Conservation (phyloP, 2,329 filamentous ascomycete genomes). For the Spiromastix sp. region DNA sequence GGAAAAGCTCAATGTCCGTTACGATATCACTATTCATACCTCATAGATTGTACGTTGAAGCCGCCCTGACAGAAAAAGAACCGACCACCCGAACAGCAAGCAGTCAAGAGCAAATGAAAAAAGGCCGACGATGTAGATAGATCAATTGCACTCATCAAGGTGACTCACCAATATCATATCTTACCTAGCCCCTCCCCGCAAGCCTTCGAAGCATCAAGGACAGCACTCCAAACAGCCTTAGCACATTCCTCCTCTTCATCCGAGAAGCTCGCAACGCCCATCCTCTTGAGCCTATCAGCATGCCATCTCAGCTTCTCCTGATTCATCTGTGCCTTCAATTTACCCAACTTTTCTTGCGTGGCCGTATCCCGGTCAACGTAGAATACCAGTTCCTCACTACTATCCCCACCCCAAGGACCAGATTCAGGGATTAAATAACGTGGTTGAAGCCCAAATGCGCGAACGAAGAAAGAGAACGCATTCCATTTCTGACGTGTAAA, state of each 20-base stretch:
- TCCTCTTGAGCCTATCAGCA: constrained; percentile 6
- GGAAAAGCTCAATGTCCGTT: no score
- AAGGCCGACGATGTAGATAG: no score
- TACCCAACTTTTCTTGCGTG: constrained; percentile 1
- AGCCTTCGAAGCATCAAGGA: constrained; percentile 7
- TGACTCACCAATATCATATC: no score
- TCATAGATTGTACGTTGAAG: no score
- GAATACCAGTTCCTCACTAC: constrained; percentile 5
- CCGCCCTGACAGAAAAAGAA: no score
- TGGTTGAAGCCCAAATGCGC: no score
- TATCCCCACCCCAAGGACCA: constrained; percentile 1
- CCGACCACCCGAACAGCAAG: no score
- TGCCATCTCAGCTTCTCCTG: constrained; percentile 12
- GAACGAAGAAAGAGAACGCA: constrained; percentile 10
- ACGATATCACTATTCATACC: no score
- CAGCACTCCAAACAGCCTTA: constrained; percentile 11
- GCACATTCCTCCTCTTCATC: constrained; percentile 9
- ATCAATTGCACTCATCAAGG: no score
- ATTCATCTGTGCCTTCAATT: constrained; percentile 8
- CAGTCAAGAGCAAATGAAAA: no score
- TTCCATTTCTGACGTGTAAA: constrained; percentile 12
- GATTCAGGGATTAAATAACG: no score
- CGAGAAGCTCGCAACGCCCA: not conserved
- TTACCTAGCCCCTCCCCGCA: no score
- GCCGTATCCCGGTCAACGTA: constrained; percentile 5